Conservation (phyloP, 305 asterid genomes). For the Fraxinus greggii region DNA sequence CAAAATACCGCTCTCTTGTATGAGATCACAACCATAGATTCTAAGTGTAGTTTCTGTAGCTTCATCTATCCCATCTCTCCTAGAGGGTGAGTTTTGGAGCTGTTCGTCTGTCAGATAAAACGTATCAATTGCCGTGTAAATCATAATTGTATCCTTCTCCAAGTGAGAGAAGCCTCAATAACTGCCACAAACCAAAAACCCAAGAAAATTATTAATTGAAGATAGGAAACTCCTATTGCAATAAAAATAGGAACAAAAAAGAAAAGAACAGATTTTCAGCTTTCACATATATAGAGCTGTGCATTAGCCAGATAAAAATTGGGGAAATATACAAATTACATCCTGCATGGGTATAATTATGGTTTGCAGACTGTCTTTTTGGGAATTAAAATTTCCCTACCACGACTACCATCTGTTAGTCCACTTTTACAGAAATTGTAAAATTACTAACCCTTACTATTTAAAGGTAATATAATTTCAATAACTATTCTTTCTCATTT, state of each 20-base stretch:
- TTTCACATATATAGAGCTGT: background rate
- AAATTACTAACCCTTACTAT: background rate
- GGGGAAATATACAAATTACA: background rate
- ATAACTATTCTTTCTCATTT: background rate
- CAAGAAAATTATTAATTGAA: background rate
- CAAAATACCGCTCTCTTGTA: conserved; percentile 15
- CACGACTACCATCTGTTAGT: background rate
- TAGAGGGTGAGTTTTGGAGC: background rate
- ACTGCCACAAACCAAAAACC: background rate
- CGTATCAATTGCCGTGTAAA: conserved; percentile 49
- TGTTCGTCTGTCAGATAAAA: conserved; percentile 27
- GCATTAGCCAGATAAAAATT: background rate
- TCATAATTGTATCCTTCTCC: conserved; percentile 24
- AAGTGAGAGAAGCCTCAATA: background rate
- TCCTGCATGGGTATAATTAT: background rate
- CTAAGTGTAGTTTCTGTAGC: background rate
- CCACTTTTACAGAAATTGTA: background rate
- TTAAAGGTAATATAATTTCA: background rate
- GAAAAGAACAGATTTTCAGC: background rate
- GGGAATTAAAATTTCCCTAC: background rate
- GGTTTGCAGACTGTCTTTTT: background rate
- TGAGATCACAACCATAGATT: conserved; percentile 6
- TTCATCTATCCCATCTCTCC: background rate
- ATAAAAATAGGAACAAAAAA: background rate
- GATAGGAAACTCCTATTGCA: background rate